These are phyloP conservation scores for Aquilaria sinensis DNA, from an alignment of 345 rosid genomes.

Conservation along the genomic window DNA sequence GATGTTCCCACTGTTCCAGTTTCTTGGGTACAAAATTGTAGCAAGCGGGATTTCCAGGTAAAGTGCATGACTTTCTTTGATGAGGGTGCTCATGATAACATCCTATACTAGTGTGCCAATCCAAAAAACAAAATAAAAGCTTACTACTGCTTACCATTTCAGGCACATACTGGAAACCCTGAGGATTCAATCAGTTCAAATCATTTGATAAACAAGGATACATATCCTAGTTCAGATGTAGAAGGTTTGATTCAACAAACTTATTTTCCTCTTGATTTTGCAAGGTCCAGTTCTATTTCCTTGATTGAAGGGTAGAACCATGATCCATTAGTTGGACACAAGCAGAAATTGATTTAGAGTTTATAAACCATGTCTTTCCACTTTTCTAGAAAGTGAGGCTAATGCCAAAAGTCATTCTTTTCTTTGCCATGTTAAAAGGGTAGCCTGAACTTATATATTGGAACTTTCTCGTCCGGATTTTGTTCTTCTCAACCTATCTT, in stretches of 20 bases:
- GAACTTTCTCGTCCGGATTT: no score
- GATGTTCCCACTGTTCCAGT: slow-evolving; percentile 7
- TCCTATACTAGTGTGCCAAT: no score
- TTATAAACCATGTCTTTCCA: no score
- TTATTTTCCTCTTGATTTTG: not conserved
- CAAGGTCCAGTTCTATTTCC: slow-evolving; percentile 5
- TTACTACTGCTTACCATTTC: not conserved
- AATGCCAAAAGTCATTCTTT: no score
- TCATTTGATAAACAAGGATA: not conserved
- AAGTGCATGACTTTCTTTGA: not conserved
- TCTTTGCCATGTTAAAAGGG: no score
- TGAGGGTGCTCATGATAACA: not conserved
- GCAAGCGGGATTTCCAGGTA: slow-evolving; percentile 11
- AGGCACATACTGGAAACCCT: slow-evolving; percentile 5
- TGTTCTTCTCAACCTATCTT: no score
- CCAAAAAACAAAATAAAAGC: no score
- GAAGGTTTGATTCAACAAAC: slow-evolving; percentile 16
- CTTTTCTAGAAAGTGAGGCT: no score
- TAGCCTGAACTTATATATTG: no score
- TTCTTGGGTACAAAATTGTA: slow-evolving; percentile 1
- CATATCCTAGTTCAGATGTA: slow-evolving; percentile 2
- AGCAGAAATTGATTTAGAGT: no score
- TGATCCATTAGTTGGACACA: not conserved
- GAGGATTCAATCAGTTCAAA: slow-evolving; percentile 8
- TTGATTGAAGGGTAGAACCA: not conserved